These are phyloP conservation scores for Aphanomyces invadans DNA, from an alignment of 352 stramenopile species.

Conservation along the genomic window DNA sequence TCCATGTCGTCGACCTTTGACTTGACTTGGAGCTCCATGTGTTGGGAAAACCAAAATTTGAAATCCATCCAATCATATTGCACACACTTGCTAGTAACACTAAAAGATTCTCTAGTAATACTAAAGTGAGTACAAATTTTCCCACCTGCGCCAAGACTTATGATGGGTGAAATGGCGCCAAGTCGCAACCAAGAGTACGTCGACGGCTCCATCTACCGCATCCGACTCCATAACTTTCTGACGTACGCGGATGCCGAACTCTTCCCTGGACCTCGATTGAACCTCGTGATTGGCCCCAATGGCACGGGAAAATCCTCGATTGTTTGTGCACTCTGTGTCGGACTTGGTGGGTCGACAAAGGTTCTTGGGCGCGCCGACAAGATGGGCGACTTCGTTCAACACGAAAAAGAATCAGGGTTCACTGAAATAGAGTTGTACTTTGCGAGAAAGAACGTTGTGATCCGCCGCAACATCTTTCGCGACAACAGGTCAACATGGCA, in stretches of 20 bases:
- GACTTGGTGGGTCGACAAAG: constrained; percentile 90
- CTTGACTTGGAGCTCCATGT: background rate
- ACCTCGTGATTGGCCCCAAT: constrained; percentile 97
- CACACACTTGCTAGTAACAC: too few species aligned
- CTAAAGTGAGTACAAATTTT: too few species aligned
- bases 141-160: constrained; percentile 8
- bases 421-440: constrained; percentile 94
- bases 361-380: constrained; percentile 93
- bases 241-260: constrained; percentile 90
- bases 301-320: constrained; percentile 93
- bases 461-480: constrained; percentile 88
- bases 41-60: too few species aligned
- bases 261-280: constrained; percentile 88
- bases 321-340: constrained; percentile 96
- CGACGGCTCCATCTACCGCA: constrained; percentile 81
- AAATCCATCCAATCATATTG: background rate
- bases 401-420: constrained; percentile 78
- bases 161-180: background rate
- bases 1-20: constrained; percentile 14
- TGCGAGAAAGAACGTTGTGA: constrained; percentile 59
- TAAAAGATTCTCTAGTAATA: too few species aligned
- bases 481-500: constrained; percentile 83
- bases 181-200: constrained; percentile 50
- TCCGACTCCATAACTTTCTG: constrained; percentile 93
- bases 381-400: constrained; percentile 85